Base-by-base conservation (phyloP, 2,329 filamentous ascomycete species). In the Sphaerulina musiva region DNA sequence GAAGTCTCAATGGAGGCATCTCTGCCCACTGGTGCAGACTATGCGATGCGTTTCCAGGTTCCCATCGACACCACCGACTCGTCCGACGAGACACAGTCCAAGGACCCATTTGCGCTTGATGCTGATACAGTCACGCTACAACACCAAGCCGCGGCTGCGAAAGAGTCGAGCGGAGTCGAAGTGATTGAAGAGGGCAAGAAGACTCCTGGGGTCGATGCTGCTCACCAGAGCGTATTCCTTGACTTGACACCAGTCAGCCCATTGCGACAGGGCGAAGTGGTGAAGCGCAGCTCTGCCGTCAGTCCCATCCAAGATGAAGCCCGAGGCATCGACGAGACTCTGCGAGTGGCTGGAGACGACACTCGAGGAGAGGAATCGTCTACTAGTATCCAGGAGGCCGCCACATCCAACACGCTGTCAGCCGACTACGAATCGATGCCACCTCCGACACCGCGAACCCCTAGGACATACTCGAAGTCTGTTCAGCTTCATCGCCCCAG, bases 91-190 rank as follows among this genome's bases (percentile, higher is more conserved):
- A 68, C 67, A 4, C 62, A 67, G 44, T 67, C 67, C 9, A 56
- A 59, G 17, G 63, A 69, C 38, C 66, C 64, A 4, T 69, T 69
- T 41, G 58, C 62, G 5, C 57, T 68, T 8, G 66, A 69, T 42
- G 67, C 66, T 3, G 67, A 69, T 46, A 69, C 67, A 11, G 66
- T 69, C 46, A 69, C 67, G 4, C 44, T 68, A 4, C 62, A 67
- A 51, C 62, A 65, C 38, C 65, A 66, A 45, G 58, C 60, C 10
- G 34, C 64, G 55, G 42, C 59, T 56, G 50, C 55, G 2, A 59
- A 56, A 52, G 54, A 59, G 17, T 23, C 48, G n/a, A 52, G 47
- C 38, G 43, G 46, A 26, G 53, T 41, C 10, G 46, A 54, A 6
- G 23, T 49, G 11, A 29, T 48, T 11, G 55, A 54, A 26, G 40